phyloP scores from a whole-genome alignment of 116 monocot genomes.

The Cymodocea nodosa region DNA sequence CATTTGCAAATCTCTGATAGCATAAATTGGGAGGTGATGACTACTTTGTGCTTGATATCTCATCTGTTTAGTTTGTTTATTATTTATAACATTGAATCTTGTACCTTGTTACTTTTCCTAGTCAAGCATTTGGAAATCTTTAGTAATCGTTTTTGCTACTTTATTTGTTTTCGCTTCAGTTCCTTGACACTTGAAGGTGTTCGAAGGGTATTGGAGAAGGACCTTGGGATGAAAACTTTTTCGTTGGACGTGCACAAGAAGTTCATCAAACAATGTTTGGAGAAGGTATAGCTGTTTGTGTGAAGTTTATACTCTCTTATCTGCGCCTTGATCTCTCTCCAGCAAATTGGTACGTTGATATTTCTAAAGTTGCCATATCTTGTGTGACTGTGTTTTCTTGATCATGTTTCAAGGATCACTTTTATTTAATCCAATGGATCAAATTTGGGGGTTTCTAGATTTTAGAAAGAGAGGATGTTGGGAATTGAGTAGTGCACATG shows the following conservation, averaged over 20 bases:
- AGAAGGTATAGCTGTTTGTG: slow-evolving; percentile 47
- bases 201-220: slow-evolving; percentile 77
- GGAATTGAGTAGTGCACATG: too few relatives aligned
- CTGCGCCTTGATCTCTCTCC: too few relatives aligned
- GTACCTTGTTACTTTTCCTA: neutral
- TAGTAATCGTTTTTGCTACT: neutral
- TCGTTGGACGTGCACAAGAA: slow-evolving; percentile 66
- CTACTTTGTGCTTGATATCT: too few relatives aligned
- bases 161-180: slow-evolving; percentile 34
- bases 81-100: neutral
- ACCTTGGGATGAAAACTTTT: slow-evolving; percentile 49
- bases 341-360: too few relatives aligned
- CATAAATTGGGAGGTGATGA: neutral
- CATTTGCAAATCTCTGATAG: neutral
- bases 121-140: neutral
- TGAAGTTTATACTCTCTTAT: neutral
- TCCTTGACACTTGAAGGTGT: slow-evolving; percentile 89
- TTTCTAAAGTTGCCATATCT: too few relatives aligned
- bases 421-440: too few relatives aligned
- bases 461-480: too few relatives aligned
- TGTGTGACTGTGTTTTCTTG: too few relatives aligned
- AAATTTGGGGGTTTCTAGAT: too few relatives aligned
- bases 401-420: too few relatives aligned
- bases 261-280: slow-evolving; percentile 70
- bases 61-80: neutral